These are phyloP conservation scores for Botrytis medusae DNA, from an alignment of 2,329 filamentous ascomycete species.

Conservation along the genomic window DNA sequence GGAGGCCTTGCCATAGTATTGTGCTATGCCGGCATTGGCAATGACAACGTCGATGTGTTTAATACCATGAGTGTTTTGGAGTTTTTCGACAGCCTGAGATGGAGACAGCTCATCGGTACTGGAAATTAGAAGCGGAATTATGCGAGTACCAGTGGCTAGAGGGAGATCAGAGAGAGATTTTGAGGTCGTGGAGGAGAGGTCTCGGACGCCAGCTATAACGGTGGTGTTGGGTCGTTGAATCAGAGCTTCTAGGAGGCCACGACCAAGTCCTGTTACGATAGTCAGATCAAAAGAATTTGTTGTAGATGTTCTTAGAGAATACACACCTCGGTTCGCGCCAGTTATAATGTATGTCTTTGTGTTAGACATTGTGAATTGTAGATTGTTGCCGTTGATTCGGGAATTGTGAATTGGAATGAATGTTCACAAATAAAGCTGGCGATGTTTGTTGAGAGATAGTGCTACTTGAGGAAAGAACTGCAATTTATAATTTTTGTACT, in stretches of 20 bases:
- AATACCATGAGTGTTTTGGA: slow-evolving; percentile 42
- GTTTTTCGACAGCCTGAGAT: slow-evolving; percentile 40
- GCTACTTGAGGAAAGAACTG: neutral
- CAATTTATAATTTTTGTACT: neutral
- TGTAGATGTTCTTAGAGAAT: too few species aligned
- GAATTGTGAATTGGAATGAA: neutral
- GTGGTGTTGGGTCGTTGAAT: slow-evolving; percentile 26
- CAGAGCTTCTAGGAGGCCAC: slow-evolving; percentile 34
- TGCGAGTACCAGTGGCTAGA: slow-evolving; percentile 38
- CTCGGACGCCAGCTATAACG: slow-evolving; percentile 42
- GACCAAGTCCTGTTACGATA: slow-evolving; percentile 37
- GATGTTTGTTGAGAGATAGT: neutral
- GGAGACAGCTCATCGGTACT: slow-evolving; percentile 45
- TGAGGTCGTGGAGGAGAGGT: slow-evolving; percentile 37
- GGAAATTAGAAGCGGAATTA: slow-evolving; percentile 42
- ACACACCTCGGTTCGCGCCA: slow-evolving; percentile 42
- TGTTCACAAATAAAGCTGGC: neutral
- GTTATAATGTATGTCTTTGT: slow-evolving; percentile 36
- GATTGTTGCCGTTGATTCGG: neutral
- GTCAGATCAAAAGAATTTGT: neutral
- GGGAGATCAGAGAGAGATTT: slow-evolving; percentile 42
- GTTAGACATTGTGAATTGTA: slow-evolving; percentile 10
- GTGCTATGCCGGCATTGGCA: slow-evolving; percentile 50
- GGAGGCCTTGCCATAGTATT: slow-evolving; percentile 38
- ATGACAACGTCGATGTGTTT: slow-evolving; percentile 50